phyloP scores from a whole-genome alignment of 1,284 basidiomycete genomes.

The Hemileia vastatrix region DNA sequence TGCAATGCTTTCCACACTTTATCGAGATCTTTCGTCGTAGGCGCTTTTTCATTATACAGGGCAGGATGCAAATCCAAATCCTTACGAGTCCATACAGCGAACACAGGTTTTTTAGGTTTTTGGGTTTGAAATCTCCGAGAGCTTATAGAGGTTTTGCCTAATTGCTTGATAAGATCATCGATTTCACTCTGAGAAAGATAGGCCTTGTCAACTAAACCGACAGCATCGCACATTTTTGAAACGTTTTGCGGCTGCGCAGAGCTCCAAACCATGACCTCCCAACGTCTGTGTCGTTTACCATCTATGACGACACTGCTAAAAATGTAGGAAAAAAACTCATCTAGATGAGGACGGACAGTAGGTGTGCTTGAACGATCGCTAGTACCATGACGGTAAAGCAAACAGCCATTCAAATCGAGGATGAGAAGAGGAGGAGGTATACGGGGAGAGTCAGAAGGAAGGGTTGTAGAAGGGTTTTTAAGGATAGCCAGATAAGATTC shows the following conservation, averaged over 20 bases:
- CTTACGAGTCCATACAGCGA: conserved; percentile 12
- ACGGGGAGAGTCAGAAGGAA: too few relatives aligned
- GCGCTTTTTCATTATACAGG: conserved; percentile 4
- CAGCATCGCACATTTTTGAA: conserved; percentile 47
- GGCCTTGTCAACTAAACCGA: conserved; percentile 1
- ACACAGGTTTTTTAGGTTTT: neutral
- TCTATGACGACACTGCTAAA: neutral
- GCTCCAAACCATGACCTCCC: conserved; percentile 78
- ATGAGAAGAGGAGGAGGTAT: conserved; percentile 13
- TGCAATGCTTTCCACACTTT: conserved; percentile 1
- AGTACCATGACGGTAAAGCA: neutral
- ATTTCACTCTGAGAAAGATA: neutral
- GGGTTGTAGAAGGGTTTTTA: too few relatives aligned
- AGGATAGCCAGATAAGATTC: too few relatives aligned
- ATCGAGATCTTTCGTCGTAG: conserved; percentile 13
- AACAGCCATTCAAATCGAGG: conserved; percentile 11
- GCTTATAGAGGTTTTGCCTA: neutral
- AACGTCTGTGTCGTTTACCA: conserved; percentile 23
- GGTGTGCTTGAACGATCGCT: neutral
- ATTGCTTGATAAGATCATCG: neutral
- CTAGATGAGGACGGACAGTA: neutral
- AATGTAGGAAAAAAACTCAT: conserved; percentile 11
- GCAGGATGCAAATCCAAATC: neutral
- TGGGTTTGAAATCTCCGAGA: conserved; percentile 6
- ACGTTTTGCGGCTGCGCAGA: conserved; percentile 73